Evolutionary conservation across 768 basidiomycete genomes (phyloP).

Genomic region (Lentinula guzmanii): DNA sequence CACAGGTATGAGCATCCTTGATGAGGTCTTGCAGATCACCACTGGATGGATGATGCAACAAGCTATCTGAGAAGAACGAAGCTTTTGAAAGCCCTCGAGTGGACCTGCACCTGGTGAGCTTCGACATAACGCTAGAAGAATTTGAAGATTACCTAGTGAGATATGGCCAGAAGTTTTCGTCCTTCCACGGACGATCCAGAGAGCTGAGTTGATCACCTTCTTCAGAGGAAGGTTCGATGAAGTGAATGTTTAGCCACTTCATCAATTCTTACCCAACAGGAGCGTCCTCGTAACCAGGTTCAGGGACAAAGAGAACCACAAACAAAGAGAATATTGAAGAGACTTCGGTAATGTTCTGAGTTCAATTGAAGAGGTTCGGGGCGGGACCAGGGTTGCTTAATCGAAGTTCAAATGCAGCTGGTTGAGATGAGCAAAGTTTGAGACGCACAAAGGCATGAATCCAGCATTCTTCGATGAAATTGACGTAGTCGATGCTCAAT

Average conservation of each 20-base stretch:
- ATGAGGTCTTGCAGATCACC: constrained; percentile 33
- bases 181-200: constrained; percentile 71
- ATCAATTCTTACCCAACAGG: constrained; percentile 91
- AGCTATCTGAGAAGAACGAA: constrained; percentile 73
- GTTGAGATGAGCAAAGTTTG: neutral
- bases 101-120: constrained; percentile 38
- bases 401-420: neutral
- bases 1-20: constrained; percentile 57
- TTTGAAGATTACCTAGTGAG: constrained; percentile 53
- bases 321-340: constrained; percentile 85
- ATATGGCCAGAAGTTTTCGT: constrained; percentile 81
- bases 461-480: constrained; percentile 73
- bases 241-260: constrained; percentile 95
- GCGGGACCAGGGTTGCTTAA: constrained; percentile 38
- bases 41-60: constrained; percentile 74
- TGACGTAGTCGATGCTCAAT: constrained; percentile 70
- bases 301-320: constrained; percentile 76
- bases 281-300: constrained; percentile 72
- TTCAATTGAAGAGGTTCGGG: constrained; percentile 44
- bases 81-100: constrained; percentile 84
- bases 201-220: constrained; percentile 75
- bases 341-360: constrained; percentile 60
- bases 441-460: constrained; percentile 60
- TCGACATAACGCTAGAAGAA: neutral
- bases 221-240: constrained; percentile 82